phyloP scores from a whole-genome alignment of 305 asterid species.

The Fraxinus latifolia region DNA sequence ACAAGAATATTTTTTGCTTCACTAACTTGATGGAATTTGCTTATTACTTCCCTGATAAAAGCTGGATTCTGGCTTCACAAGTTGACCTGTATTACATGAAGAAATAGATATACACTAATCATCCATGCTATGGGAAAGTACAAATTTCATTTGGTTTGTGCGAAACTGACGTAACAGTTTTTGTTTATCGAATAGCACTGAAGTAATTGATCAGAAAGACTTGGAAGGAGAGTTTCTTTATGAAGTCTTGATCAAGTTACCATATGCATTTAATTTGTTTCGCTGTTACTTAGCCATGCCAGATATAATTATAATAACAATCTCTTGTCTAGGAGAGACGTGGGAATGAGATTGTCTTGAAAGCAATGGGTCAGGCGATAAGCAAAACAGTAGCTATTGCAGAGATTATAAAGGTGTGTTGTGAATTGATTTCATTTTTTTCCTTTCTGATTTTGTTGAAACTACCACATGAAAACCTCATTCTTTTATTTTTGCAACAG shows the following conservation, averaged over 20 bases:
- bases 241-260: neutral
- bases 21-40: neutral
- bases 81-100: neutral
- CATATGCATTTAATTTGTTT: neutral
- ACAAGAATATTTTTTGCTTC: neutral
- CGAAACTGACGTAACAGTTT: neutral
- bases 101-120: neutral
- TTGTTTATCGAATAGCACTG: neutral
- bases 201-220: neutral
- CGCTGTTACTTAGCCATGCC: neutral
- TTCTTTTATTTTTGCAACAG: slow-evolving; percentile 37
- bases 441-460: neutral
- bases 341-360: slow-evolving; percentile 75
- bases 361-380: slow-evolving; percentile 98
- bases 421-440: neutral
- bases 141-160: neutral
- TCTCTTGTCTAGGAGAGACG: slow-evolving; percentile 59
- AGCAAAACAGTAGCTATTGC: slow-evolving; percentile 88
- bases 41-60: neutral
- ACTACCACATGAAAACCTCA: slow-evolving; percentile 16
- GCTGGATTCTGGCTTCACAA: neutral
- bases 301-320: slow-evolving; percentile 8
- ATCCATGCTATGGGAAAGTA: neutral
- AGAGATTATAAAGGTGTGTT: slow-evolving; percentile 72
- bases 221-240: neutral